A percentile compares a stretch with the other conserved stretches of the same genome.
phyloP scores from a whole-genome alignment of 352 stramenopile species.

The Phytopythium litorale region DNA sequence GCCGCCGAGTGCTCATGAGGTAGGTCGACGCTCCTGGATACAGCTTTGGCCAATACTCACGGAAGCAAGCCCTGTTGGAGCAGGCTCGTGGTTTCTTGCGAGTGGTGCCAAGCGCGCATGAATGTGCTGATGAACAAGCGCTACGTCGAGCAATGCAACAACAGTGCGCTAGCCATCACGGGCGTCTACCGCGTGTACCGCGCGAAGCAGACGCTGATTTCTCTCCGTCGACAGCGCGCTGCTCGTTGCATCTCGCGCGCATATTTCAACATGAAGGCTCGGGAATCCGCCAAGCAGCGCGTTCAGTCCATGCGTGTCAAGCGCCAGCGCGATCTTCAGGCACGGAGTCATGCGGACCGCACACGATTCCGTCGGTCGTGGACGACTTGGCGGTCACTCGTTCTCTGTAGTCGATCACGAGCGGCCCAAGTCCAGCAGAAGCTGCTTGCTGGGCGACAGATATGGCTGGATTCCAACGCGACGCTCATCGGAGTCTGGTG shows the following conservation, averaged over 20 bases:
- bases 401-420: not conserved
- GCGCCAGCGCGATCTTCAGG: not conserved
- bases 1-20: conserved; percentile 11
- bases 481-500: not conserved
- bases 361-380: not conserved
- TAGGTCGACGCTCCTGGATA: conserved; percentile 6
- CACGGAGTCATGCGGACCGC: not conserved
- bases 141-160: conserved; percentile 14
- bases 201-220: conserved; percentile 18
- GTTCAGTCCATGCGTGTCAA: conserved; percentile 4
- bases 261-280: conserved; percentile 16
- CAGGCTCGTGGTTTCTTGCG: conserved; percentile 29
- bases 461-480: not conserved
- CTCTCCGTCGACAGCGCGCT: conserved; percentile 21
- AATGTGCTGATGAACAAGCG: conserved; percentile 19
- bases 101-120: conserved; percentile 41
- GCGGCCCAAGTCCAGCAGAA: not conserved
- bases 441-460: not conserved
- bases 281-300: conserved; percentile 24
- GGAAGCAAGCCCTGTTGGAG: not conserved
- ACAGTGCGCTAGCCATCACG: conserved; percentile 17
- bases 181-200: conserved; percentile 30
- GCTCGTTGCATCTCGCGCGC: conserved; percentile 18
- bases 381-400: not conserved
- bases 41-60: not conserved